phyloP scores from a whole-genome alignment of 2,329 filamentous ascomycete species.

The Penicillium paneum region DNA sequence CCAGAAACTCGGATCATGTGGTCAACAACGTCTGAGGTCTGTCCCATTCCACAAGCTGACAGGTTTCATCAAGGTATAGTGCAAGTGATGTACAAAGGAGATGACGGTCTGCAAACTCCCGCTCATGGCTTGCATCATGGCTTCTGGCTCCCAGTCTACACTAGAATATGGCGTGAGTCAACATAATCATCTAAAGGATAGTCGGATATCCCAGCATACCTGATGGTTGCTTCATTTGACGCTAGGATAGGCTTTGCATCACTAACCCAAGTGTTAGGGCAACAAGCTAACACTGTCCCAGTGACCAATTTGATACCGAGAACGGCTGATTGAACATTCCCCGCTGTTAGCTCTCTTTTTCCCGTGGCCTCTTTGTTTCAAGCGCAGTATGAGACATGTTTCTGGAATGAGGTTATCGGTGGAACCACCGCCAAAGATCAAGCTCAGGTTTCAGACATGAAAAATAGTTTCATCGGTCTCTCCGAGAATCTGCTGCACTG shows the following conservation, averaged over 20 bases:
- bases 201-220: background rate
- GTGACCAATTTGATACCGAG: conserved; percentile 54
- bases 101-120: conserved; percentile 30
- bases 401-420: conserved; percentile 26
- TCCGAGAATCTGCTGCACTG: no score
- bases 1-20: background rate
- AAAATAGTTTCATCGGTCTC: conserved; percentile 6
- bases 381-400: conserved; percentile 22
- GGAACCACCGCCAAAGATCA: conserved; percentile 27
- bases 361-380: conserved; percentile 24
- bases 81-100: conserved; percentile 27
- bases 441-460: conserved; percentile 25
- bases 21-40: conserved; percentile 1
- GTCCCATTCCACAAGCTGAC: conserved; percentile 19
- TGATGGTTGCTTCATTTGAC: conserved; percentile 18
- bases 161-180: background rate
- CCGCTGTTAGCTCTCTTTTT: conserved; percentile 9
- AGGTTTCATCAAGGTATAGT: conserved; percentile 23
- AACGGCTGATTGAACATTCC: conserved; percentile 30
- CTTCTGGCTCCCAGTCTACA: conserved; percentile 18
- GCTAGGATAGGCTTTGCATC: conserved; percentile 12
- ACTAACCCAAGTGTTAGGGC: conserved; percentile 67
- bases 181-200: background rate
- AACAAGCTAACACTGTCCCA: conserved; percentile 70
- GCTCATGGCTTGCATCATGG: conserved; percentile 26